Base-by-base conservation (phyloP, 495 filamentous ascomycete species). In the Hypoxylon crocopeplum region DNA sequence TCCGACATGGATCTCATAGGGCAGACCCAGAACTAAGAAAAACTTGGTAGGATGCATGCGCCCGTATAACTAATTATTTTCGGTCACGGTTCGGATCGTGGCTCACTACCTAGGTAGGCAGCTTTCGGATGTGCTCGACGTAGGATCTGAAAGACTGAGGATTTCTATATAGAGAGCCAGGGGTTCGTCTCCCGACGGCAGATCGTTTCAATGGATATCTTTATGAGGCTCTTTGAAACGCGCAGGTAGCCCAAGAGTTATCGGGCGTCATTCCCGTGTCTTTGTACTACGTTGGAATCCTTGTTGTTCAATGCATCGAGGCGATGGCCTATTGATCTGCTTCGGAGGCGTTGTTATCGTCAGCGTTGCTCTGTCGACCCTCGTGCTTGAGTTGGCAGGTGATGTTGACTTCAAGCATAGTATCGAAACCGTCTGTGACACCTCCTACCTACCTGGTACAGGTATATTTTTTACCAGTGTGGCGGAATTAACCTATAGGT, bases 171-270 rank as follows among this genome's bases (percentile, higher is more conserved):
- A 39, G 41, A 54, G 60, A 36, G 12, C 40, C 41, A 46, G 53
- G 42, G 40, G 33, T 19, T 22, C 19, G 30, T 49, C 39, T 45
- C 41, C 41, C 33, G 46, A 42, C 27, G 32, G 48, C 20, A 49
- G 37, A n/a, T 22, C 11, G 54, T 64, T 64, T 59, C 47, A 30
- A 50, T 42, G 24, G 22, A 21, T 30, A 58, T 64, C 60, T 54
- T 49, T 44, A 48, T 64, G 53, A 47, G 60, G 48, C 46, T 54
- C 60, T n/a, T n/a, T n/a, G 54, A 64, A 64, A 64, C 60, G 24
- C 33, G 40, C 38, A 29, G 21, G 39, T 49, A 32, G 24, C 15
- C 29, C 29, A 42, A 34, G 33, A 59, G 12, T 27, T 30, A 38
- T 48, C 37, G 30, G 38, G 39, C 59, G 27, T 47, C 34, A 29